Base-by-base conservation (phyloP, 2,329 filamentous ascomycete species). In the Trichoderma simmonsii region DNA sequence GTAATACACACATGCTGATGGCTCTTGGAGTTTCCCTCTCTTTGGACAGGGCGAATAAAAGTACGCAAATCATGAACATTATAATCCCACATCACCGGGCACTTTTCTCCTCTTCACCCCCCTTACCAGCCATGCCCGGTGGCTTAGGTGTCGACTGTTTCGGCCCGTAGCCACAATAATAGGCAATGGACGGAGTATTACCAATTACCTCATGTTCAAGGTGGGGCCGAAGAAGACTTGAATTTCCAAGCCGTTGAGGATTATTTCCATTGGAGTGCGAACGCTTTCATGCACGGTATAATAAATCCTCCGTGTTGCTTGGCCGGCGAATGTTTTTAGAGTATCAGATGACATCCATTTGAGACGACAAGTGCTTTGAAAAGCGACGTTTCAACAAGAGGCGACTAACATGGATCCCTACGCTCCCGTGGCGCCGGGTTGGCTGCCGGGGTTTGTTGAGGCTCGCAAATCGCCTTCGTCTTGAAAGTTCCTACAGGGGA, bases 141-240 rank as follows among this genome's bases (percentile, higher is more conserved):
- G 54, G 64, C 32, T 56, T 28, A 30, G 32, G 51, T 67, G 30
- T 57, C 18, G 30, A 15, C n/a, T 66, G 51, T 59, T 67, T 67
- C 64, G 64, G 64, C 51, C 64, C 64, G 64, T 67, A 26, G 32
- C 64, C 54, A 26, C 51, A 59, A 67, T 39, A 28, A 43, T 43
- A 43, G 64, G 64, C 51, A 67, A 36, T 59, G 64, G 64, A 30
- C 28, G 63, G 63, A 56, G 48, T 21, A 63, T 59, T 54, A 9
- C 30, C 56, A 67, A 67, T 67, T 67, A 67, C 64, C 64, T 67
- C 64, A 67, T 30, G 3, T 28, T 28, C 14, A 63, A 39, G 51
- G 51, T 39, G 51, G 64, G 51, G 57, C 34, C 51, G 32, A 18
- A 15, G 15, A 36, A 12, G 43, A n/a, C 43, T 51, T 21, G 14